Evolutionary conservation across 257 asterid genomes (phyloP), one percentile per base, ranked within the genome.

Genomic region (Marsdenia floribunda): DNA sequence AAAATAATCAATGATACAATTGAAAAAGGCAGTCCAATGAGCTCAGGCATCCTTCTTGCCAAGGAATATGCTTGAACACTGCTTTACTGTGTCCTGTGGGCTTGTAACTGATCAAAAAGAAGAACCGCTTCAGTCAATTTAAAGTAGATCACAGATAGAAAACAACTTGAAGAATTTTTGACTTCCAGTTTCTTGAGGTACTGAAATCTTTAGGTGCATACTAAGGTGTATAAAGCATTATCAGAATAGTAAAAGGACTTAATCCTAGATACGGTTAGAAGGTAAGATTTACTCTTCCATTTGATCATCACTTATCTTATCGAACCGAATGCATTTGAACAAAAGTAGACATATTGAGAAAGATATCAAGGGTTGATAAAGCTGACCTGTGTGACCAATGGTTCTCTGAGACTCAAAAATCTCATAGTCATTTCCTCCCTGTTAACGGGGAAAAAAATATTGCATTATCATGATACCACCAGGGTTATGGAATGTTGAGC

Each of bases 341-440:
- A 52, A 37, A 21, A 61, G 26, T 26, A 58, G 9, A 12, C 54
- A 35, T 33, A 18, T 21, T 42, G 18, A 4, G 24, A 47, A 60
- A 65, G 47, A 42, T 42, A 42, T 42, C 47, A 42, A 29, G 33
- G 35, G 21, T 44, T 40, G 58, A 42, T n/a, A 24, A 49, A 73
- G 53, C 65, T 6, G 26, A 95, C 99, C 99, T 76, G 94, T 92
- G 88, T 95, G 96, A 57, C 99, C 99, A 33, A 83, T 76, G 75
- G 98, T 95, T 82, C 96, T 88, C 86, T 85, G 90, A 18, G 98
- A 92, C 83, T 90, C 99, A 21, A 77, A 93, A 71, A 95, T 95
- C 85, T 95, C 99, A 50, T 42, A 77, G 85, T 95, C 99, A 74
- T 92, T 95, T 79, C 98, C 99, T 46, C 98, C 99, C 98, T 95